Evolutionary conservation across 768 basidiomycete genomes (phyloP).

Genomic region (Macrocybe gigantea): DNA sequence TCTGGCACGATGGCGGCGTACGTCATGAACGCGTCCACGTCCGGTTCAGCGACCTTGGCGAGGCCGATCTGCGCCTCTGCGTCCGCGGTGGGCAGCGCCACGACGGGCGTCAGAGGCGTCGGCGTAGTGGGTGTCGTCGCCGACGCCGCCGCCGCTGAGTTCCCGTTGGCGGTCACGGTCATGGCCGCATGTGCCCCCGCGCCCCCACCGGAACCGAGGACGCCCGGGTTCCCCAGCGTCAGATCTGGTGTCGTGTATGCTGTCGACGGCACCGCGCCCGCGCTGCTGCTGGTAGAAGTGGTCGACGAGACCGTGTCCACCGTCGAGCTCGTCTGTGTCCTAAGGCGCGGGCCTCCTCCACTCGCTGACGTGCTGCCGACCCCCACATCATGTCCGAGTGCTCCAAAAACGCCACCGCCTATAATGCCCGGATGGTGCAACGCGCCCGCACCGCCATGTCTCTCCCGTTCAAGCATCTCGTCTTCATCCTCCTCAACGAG

Average conservation of each 20-base stretch:
- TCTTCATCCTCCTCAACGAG: constrained; percentile 77
- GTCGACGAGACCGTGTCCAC: constrained; percentile 22
- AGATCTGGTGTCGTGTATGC: constrained; percentile 65
- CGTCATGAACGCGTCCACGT: constrained; percentile 78
- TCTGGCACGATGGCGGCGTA: constrained; percentile 85
- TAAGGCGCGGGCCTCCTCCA: constrained; percentile 25
- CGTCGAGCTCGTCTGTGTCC: constrained; percentile 49
- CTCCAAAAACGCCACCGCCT: constrained; percentile 16
- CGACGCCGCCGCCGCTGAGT: constrained; percentile 19
- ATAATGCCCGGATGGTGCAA: constrained; percentile 17
- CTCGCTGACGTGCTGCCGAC: constrained; percentile 24
- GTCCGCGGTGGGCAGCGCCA: constrained; percentile 66
- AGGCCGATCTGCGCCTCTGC: constrained; percentile 70
- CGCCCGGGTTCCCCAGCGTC: constrained; percentile 22
- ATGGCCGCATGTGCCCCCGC: too few species aligned
- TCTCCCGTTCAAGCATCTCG: constrained; percentile 56
- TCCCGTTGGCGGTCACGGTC: constrained; percentile 18
- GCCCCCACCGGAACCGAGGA: constrained; percentile 22
- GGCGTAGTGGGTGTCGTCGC: constrained; percentile 42
- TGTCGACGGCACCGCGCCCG: constrained; percentile 26
- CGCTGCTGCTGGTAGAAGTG: constrained; percentile 18
- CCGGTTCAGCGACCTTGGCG: constrained; percentile 79
- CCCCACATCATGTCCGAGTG: constrained; percentile 19
- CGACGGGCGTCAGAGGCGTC: constrained; percentile 61
- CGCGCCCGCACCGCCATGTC: constrained; percentile 17